A percentile compares a stretch with the other conserved stretches of the same genome.
These are phyloP conservation scores for Venturia nashicola DNA, from an alignment of 2,329 filamentous ascomycete species.

Conservation along the genomic window DNA sequence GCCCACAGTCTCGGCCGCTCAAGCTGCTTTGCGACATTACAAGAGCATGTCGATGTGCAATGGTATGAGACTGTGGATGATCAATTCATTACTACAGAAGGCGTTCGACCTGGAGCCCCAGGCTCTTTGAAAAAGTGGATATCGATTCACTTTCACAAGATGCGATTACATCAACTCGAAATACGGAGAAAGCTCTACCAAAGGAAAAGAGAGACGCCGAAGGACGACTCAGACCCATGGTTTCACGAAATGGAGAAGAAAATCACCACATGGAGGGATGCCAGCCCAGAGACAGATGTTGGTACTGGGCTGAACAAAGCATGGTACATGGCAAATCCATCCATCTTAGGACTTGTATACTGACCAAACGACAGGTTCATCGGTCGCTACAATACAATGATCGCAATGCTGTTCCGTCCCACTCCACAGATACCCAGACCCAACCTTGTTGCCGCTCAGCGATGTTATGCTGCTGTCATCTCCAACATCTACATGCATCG, in stretches of 20 bases:
- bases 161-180: slow-evolving; percentile 78
- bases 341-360: slow-evolving; percentile 6
- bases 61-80: slow-evolving; percentile 80
- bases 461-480: slow-evolving; percentile 71
- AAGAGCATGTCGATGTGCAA: slow-evolving; percentile 72
- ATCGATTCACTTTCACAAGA: slow-evolving; percentile 85
- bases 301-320: slow-evolving; percentile 62
- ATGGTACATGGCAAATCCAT: slow-evolving; percentile 48
- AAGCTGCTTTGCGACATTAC: slow-evolving; percentile 67
- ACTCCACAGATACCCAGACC: slow-evolving; percentile 87
- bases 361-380: slow-evolving; percentile 37
- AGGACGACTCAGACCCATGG: slow-evolving; percentile 75
- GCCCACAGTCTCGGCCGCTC: slow-evolving; percentile 81
- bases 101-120: slow-evolving; percentile 57
- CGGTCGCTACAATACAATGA: slow-evolving; percentile 71
- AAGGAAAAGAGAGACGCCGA: slow-evolving; percentile 64
- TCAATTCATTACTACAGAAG: slow-evolving; percentile 64
- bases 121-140: slow-evolving; percentile 74
- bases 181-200: slow-evolving; percentile 79
- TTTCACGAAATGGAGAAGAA: slow-evolving; percentile 69
- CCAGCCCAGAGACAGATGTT: slow-evolving; percentile 58
- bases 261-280: slow-evolving; percentile 66
- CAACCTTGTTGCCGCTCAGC: slow-evolving; percentile 61
- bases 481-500: slow-evolving; percentile 73
- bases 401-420: slow-evolving; percentile 77